Percentiles rank a stretch among this genome's conserved stretches.
These are phyloP conservation scores for Nephelium lappaceum DNA, from an alignment of 345 rosid species.

Conservation along the genomic window DNA sequence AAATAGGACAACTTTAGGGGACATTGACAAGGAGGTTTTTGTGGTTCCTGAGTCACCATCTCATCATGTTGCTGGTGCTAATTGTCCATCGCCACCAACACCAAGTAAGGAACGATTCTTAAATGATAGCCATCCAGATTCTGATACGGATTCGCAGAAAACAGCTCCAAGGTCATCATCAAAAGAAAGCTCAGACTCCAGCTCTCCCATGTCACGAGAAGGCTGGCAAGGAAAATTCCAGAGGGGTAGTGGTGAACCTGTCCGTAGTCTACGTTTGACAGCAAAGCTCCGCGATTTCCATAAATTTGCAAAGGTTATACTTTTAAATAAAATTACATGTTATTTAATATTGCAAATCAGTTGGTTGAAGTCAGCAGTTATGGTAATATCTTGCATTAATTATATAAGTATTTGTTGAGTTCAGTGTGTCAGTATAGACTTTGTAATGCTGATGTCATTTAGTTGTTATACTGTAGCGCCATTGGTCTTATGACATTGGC, in stretches of 20 bases:
- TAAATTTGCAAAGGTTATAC: constrained; percentile 84
- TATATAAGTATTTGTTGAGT: not conserved
- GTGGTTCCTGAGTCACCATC: constrained; percentile 64
- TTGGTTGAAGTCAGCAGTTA: not conserved
- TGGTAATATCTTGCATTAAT: not conserved
- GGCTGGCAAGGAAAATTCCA: constrained; percentile 68
- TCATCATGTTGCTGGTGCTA: constrained; percentile 37
- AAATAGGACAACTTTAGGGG: constrained; percentile 58
- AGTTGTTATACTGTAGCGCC: not conserved
- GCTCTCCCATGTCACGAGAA: constrained; percentile 76
- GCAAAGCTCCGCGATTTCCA: constrained; percentile 94
- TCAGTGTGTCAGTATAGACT: not conserved
- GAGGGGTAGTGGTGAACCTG: constrained; percentile 68
- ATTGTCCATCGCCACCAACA: constrained; percentile 58
- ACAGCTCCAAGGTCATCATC: constrained; percentile 53
- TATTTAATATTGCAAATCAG: not conserved
- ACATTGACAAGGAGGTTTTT: constrained; percentile 78
- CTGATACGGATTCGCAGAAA: constrained; percentile 69
- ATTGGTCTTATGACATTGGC: not conserved
- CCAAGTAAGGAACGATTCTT: constrained; percentile 54
- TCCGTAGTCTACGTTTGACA: constrained; percentile 77
- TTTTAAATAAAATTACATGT: constrained; percentile 16
- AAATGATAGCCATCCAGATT: constrained; percentile 58
- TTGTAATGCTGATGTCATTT: not conserved
- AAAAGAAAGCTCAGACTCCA: constrained; percentile 65